Percentiles rank a stretch among this genome's conserved stretches.
phyloP scores from a whole-genome alignment of 108 stramenopile species.

The Cylindrotheca closterium region DNA sequence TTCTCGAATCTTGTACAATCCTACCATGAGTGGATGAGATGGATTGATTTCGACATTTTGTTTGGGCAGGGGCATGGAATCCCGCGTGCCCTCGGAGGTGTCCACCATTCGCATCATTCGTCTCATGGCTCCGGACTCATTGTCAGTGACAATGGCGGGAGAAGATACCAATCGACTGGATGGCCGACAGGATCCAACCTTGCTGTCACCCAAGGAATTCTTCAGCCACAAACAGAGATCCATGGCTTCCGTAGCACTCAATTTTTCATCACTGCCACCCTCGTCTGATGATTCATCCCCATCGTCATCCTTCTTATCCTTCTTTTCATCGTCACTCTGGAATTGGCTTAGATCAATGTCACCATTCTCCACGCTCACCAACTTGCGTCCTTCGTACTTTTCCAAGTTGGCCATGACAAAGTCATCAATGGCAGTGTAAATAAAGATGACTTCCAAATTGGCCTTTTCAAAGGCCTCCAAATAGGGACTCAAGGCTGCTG shows the following conservation, averaged over 20 bases:
- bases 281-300: conserved; percentile 37
- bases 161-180: conserved; percentile 85
- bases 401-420: conserved; percentile 97
- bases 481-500: conserved; percentile 94
- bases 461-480: conserved; percentile 91
- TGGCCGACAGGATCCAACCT: conserved; percentile 79
- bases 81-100: conserved; percentile 73
- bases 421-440: conserved; percentile 96
- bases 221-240: conserved; percentile 90
- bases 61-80: conserved; percentile 83
- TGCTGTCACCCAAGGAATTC: conserved; percentile 52
- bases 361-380: conserved; percentile 90
- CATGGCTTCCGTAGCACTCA: conserved; percentile 71
- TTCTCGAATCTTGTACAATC: conserved; percentile 61
- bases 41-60: conserved; percentile 98
- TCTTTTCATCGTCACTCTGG: conserved; percentile 29
- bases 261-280: conserved; percentile 22
- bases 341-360: conserved; percentile 62
- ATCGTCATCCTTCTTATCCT: conserved; percentile 41
- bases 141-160: conserved; percentile 97
- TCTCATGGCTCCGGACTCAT: conserved; percentile 94
- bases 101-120: conserved; percentile 98
- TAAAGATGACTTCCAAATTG: conserved; percentile 91
- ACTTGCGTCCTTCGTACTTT: conserved; percentile 79
- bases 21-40: conserved; percentile 90